Evolutionary conservation across 352 stramenopile species (phyloP).

Genomic region (Pilasporangium apinafurcum): DNA sequence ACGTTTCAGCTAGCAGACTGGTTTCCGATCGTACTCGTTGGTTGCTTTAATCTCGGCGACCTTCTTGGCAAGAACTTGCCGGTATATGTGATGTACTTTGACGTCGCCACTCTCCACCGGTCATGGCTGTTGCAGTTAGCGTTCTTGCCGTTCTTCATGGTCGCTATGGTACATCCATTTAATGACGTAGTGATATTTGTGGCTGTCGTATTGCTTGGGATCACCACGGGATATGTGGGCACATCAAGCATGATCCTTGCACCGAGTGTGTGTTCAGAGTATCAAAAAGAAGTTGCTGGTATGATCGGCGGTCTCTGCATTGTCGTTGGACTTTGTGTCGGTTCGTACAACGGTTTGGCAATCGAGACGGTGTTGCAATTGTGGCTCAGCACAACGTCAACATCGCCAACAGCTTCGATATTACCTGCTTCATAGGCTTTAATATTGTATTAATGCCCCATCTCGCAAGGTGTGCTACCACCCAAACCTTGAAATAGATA

Average conservation of each 20-base stretch:
- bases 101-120: slow-evolving; percentile 56
- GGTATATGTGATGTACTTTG: slow-evolving; percentile 65
- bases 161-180: slow-evolving; percentile 43
- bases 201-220: slow-evolving; percentile 43
- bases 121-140: slow-evolving; percentile 54
- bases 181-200: slow-evolving; percentile 44
- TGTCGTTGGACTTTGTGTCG: slow-evolving; percentile 68
- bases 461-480: too few relatives aligned
- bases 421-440: too few relatives aligned
- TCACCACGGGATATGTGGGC: slow-evolving; percentile 75
- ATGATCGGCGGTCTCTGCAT: slow-evolving; percentile 66
- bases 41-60: slow-evolving; percentile 71
- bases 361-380: slow-evolving; percentile 64
- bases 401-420: too few relatives aligned
- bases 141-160: slow-evolving; percentile 71
- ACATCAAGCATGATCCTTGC: slow-evolving; percentile 73
- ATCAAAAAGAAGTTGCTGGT: slow-evolving; percentile 70
- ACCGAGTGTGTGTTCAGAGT: slow-evolving; percentile 65
- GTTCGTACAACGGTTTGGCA: slow-evolving; percentile 70
- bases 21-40: slow-evolving; percentile 73
- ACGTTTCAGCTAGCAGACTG: slow-evolving; percentile 51
- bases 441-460: too few relatives aligned
- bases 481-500: slow-evolving; percentile 1
- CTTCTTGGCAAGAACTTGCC: slow-evolving; percentile 76
- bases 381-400: slow-evolving; percentile 4